Conservation (phyloP, 2,329 filamentous ascomycete species). For the Penicillium verrucosum region DNA sequence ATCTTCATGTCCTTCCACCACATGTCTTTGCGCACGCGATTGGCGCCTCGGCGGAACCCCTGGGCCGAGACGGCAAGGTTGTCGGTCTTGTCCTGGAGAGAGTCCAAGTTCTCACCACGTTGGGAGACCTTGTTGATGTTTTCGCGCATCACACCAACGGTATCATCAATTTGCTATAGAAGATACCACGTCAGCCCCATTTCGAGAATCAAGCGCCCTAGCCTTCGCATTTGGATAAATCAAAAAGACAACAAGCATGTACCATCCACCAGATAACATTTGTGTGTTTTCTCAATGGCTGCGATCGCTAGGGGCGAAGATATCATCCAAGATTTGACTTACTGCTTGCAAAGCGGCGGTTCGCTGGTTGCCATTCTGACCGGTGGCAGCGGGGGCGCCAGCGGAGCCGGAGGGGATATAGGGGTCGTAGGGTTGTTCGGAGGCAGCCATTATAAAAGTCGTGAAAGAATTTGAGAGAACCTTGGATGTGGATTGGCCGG, state of each 20-base stretch:
- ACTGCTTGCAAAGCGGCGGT: slow-evolving; percentile 79
- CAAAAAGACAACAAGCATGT: background rate
- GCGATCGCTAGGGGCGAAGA: background rate
- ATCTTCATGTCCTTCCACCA: slow-evolving; percentile 99
- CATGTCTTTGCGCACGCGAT: slow-evolving; percentile 95
- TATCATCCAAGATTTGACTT: slow-evolving; percentile 47
- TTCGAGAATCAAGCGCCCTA: background rate
- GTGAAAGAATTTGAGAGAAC: background rate
- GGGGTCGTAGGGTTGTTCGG: slow-evolving; percentile 73
- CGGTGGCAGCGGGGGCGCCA: slow-evolving; percentile 52
- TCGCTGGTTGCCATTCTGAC: slow-evolving; percentile 58
- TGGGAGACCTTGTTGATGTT: slow-evolving; percentile 97
- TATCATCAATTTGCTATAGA: slow-evolving; percentile 89
- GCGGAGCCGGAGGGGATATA: slow-evolving; percentile 72
- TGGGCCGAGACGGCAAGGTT: slow-evolving; percentile 90
- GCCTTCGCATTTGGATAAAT: background rate
- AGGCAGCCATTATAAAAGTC: slow-evolving; percentile 47
- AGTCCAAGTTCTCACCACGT: slow-evolving; percentile 84
- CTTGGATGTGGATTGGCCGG: slow-evolving; percentile 16
- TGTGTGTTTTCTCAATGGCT: background rate
- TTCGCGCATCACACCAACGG: slow-evolving; percentile 89
- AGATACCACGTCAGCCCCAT: slow-evolving; percentile 19
- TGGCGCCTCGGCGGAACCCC: slow-evolving; percentile 93
- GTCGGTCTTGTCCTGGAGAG: slow-evolving; percentile 87
- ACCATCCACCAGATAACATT: background rate